phyloP scores from a whole-genome alignment of 2,329 filamentous ascomycete genomes.

The Zymoseptoria passerinii region DNA sequence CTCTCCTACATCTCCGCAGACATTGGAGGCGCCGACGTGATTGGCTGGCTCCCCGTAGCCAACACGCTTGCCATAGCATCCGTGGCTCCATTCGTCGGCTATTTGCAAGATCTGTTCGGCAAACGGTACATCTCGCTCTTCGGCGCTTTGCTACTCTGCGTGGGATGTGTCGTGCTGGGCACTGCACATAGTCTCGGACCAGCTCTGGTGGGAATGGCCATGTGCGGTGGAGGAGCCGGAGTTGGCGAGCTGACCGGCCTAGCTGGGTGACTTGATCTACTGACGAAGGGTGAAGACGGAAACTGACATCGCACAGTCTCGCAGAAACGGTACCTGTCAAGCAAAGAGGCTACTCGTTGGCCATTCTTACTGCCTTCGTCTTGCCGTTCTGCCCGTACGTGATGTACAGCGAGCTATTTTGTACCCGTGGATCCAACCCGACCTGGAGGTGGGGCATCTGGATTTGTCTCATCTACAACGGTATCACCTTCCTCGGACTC shows the following conservation, averaged over 20 bases:
- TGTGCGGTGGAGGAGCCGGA: constrained; percentile 57
- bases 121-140: constrained; percentile 51
- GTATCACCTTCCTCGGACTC: constrained; percentile 15
- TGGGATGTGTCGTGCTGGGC: constrained; percentile 52
- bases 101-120: constrained; percentile 55
- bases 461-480: constrained; percentile 24
- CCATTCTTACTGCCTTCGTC: constrained; percentile 29
- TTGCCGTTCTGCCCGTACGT: constrained; percentile 55
- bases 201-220: constrained; percentile 45
- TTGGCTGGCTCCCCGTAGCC: constrained; percentile 28
- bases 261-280: constrained; percentile 37
- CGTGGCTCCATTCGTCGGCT: constrained; percentile 56
- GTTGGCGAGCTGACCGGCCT: constrained; percentile 61
- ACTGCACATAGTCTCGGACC: constrained; percentile 46
- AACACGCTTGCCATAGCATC: constrained; percentile 49
- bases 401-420: constrained; percentile 52
- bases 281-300: background rate
- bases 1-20: constrained; percentile 19
- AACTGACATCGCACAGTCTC: constrained; percentile 8
- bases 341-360: constrained; percentile 18
- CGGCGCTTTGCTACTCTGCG: constrained; percentile 45
- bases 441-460: constrained; percentile 45
- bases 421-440: constrained; percentile 27
- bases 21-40: constrained; percentile 11
- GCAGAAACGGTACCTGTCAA: constrained; percentile 22